Evolutionary conservation across 1,284 basidiomycete species (phyloP).

Genomic region (Leccinum laetum): DNA sequence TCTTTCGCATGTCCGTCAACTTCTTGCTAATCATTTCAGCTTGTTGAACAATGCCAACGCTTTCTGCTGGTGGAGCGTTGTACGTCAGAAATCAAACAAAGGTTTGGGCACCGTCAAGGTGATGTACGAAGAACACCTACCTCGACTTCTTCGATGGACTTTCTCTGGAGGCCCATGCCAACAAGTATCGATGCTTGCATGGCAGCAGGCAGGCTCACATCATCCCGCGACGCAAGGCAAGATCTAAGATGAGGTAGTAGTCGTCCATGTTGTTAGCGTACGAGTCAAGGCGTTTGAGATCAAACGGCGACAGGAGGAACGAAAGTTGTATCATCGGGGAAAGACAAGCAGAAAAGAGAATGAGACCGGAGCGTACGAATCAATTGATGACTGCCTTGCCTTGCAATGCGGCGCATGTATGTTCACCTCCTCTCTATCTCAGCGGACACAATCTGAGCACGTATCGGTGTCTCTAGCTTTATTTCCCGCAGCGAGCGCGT

Average conservation of each 20-base stretch:
- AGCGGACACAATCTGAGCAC: conserved; percentile 31
- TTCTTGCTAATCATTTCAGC: conserved; percentile 82
- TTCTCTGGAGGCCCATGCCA: conserved; percentile 90
- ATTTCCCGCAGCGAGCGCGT: conserved; percentile 88
- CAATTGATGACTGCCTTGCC: conserved; percentile 32
- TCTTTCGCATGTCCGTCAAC: conserved; percentile 82
- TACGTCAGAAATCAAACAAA: conserved; percentile 10
- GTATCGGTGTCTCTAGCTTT: conserved; percentile 94
- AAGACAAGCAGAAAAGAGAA: background rate
- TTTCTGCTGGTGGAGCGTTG: conserved; percentile 46
- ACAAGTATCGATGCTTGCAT: conserved; percentile 88
- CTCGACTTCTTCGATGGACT: conserved; percentile 89
- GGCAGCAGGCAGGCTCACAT: conserved; percentile 68
- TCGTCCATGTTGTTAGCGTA: conserved; percentile 97
- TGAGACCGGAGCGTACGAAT: background rate
- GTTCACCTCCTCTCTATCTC: too few relatives aligned
- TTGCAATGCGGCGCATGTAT: conserved; percentile 21
- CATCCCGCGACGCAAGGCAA: conserved; percentile 74
- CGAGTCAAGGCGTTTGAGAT: conserved; percentile 93
- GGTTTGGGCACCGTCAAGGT: background rate
- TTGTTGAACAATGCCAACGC: conserved; percentile 92
- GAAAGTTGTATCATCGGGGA: conserved; percentile 51
- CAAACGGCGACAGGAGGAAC: conserved; percentile 72
- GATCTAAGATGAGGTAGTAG: conserved; percentile 93
- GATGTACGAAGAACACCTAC: conserved; percentile 36